phyloP scores from a whole-genome alignment of 2,329 filamentous ascomycete genomes.

The Colletotrichum simmondsii region DNA sequence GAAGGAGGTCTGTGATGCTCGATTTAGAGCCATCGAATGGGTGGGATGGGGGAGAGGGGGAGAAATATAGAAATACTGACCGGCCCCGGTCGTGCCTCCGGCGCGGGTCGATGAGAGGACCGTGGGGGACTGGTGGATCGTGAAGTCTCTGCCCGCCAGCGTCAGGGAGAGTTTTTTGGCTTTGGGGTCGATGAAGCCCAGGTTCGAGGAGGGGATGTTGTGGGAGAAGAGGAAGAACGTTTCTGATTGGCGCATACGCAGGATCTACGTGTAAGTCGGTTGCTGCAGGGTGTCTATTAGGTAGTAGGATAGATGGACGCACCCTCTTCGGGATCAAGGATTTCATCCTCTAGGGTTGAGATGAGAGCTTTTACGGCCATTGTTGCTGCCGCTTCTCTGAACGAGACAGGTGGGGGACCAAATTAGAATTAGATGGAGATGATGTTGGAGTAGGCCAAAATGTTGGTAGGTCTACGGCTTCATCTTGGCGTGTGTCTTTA shows the following conservation, averaged over 20 bases:
- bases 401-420: background rate
- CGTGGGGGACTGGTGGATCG: slow-evolving; percentile 84
- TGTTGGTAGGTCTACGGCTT: background rate
- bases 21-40: too few relatives aligned
- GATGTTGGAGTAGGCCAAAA: background rate
- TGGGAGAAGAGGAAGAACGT: slow-evolving; percentile 89
- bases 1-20: background rate
- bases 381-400: background rate
- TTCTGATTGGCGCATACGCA: slow-evolving; percentile 64
- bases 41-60: too few relatives aligned
- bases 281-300: background rate
- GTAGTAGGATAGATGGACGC: background rate
- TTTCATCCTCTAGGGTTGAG: slow-evolving; percentile 52
- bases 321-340: slow-evolving; percentile 63
- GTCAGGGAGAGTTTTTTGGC: slow-evolving; percentile 73
- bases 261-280: background rate
- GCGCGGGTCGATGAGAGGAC: slow-evolving; percentile 81
- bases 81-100: slow-evolving; percentile 66
- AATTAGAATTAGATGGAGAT: too few relatives aligned
- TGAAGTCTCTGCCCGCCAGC: slow-evolving; percentile 76
- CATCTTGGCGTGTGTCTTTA: background rate
- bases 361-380: slow-evolving; percentile 39
- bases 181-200: slow-evolving; percentile 86
- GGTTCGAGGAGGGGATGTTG: slow-evolving; percentile 76
- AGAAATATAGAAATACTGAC: slow-evolving; percentile 43